phyloP scores from a whole-genome alignment of 2,329 filamentous ascomycete species.

The Colletotrichum sp. region DNA sequence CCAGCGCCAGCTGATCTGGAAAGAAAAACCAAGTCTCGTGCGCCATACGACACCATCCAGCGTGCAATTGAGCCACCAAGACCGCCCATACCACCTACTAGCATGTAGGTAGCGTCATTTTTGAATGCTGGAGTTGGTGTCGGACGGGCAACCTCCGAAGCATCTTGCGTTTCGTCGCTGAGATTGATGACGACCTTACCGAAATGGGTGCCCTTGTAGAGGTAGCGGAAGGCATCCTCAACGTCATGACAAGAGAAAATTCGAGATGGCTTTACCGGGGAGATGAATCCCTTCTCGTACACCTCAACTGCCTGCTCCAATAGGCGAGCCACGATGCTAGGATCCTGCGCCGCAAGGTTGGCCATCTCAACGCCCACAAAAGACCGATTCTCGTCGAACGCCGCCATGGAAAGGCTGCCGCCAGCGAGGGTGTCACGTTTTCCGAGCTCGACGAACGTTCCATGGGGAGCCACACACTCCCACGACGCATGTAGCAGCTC shows the following conservation, averaged over 20 bases:
- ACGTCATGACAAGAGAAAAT: slow-evolving; percentile 30
- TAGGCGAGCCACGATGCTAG: not conserved
- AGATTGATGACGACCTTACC: slow-evolving; percentile 47
- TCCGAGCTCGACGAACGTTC: slow-evolving; percentile 51
- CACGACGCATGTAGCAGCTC: slow-evolving; percentile 47
- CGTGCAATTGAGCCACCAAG: slow-evolving; percentile 30
- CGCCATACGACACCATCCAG: slow-evolving; percentile 34
- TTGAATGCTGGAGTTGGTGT: not conserved
- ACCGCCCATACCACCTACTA: slow-evolving; percentile 36
- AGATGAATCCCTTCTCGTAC: not conserved
- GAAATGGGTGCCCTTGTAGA: slow-evolving; percentile 49
- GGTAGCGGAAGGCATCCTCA: slow-evolving; percentile 45
- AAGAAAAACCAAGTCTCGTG: slow-evolving; percentile 29
- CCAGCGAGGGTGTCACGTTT: slow-evolving; percentile 46
- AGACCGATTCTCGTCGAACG: slow-evolving; percentile 43
- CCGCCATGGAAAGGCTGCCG: slow-evolving; percentile 47
- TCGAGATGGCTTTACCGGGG: not conserved
- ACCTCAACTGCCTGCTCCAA: not conserved
- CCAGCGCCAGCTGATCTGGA: slow-evolving; percentile 26
- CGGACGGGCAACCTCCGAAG: not conserved
- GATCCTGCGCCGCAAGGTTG: slow-evolving; percentile 6
- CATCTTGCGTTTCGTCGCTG: not conserved
- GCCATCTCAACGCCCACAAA: slow-evolving; percentile 40
- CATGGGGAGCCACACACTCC: slow-evolving; percentile 49
- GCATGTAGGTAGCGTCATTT: slow-evolving; percentile 26